phyloP scores from a whole-genome alignment of 192 early-diverging fungal genomes.

The Pilaira anomala region DNA sequence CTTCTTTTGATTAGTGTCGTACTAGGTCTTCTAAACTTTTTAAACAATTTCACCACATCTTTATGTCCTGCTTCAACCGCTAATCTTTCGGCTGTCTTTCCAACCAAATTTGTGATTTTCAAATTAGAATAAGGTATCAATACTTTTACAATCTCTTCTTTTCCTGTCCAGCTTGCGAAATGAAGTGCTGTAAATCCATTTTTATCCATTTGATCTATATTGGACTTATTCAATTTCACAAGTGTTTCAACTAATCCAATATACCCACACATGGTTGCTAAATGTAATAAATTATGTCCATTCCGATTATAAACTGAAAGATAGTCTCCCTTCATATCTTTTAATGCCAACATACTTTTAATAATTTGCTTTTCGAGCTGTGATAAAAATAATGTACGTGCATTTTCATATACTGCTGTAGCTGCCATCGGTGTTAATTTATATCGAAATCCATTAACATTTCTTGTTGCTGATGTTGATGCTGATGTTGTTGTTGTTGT shows the following conservation, averaged over 20 bases:
- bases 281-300: conserved; percentile 49
- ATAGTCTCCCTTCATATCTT: conserved; percentile 25
- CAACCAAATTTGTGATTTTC: conserved; percentile 27
- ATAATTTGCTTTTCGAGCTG: conserved; percentile 24
- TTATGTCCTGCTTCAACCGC: conserved; percentile 19
- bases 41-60: conserved; percentile 8
- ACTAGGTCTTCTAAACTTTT: background rate
- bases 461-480: conserved; percentile 15
- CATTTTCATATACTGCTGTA: conserved; percentile 18
- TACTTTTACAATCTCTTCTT: conserved; percentile 42
- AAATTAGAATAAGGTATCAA: conserved; percentile 29
- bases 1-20: background rate
- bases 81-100: conserved; percentile 24
- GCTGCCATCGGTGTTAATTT: conserved; percentile 32
- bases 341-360: background rate
- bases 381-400: conserved; percentile 22
- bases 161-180: conserved; percentile 54
- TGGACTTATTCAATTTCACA: conserved; percentile 24
- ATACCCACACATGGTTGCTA: conserved; percentile 53
- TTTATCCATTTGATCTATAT: conserved; percentile 43
- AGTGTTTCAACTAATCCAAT: conserved; percentile 35
- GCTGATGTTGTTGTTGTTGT: no score
- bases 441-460: conserved; percentile 37
- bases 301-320: conserved; percentile 16
- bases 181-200: conserved; percentile 59